A percentile compares a stretch with the other conserved stretches of the same genome.
phyloP scores from a whole-genome alignment of 2,329 filamentous ascomycete genomes.

The Diaporthe caulivora region DNA sequence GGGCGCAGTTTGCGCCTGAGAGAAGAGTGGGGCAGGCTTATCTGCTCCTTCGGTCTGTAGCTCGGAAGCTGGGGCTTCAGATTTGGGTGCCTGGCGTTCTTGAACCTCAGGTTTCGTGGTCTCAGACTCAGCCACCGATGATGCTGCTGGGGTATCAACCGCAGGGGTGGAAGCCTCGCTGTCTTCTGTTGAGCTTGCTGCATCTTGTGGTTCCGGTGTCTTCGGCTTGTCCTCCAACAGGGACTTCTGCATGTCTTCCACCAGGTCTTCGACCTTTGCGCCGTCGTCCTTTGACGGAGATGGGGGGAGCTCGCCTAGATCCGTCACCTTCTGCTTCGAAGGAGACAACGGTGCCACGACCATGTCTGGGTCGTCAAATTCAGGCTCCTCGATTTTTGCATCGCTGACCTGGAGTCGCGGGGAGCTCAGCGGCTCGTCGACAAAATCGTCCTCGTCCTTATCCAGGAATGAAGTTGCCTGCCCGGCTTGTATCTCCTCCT shows the following conservation, averaged over 20 bases:
- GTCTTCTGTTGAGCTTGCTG: constrained; percentile 17
- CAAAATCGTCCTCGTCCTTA: constrained; percentile 79
- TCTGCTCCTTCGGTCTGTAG: constrained; percentile 62
- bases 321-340: constrained; percentile 52
- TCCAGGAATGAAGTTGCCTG: constrained; percentile 59
- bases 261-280: constrained; percentile 41
- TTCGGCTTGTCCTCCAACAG: constrained; percentile 32
- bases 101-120: constrained; percentile 30
- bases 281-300: constrained; percentile 21
- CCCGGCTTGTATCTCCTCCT: constrained; percentile 61
- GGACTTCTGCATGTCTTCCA: constrained; percentile 40
- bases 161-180: constrained; percentile 33
- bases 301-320: constrained; percentile 19
- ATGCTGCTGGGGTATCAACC: constrained; percentile 33
- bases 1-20: constrained; percentile 26
- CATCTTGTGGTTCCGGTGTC: constrained; percentile 32
- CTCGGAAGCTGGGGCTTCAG: constrained; percentile 36
- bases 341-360: constrained; percentile 71
- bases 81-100: constrained; percentile 36
- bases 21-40: constrained; percentile 73
- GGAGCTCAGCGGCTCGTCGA: constrained; percentile 82
- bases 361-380: constrained; percentile 68
- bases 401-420: constrained; percentile 73
- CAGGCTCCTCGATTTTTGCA: constrained; percentile 64
- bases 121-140: constrained; percentile 36